phyloP scores from a whole-genome alignment of 805 yeast species.

The Saturnispora galanensis region DNA sequence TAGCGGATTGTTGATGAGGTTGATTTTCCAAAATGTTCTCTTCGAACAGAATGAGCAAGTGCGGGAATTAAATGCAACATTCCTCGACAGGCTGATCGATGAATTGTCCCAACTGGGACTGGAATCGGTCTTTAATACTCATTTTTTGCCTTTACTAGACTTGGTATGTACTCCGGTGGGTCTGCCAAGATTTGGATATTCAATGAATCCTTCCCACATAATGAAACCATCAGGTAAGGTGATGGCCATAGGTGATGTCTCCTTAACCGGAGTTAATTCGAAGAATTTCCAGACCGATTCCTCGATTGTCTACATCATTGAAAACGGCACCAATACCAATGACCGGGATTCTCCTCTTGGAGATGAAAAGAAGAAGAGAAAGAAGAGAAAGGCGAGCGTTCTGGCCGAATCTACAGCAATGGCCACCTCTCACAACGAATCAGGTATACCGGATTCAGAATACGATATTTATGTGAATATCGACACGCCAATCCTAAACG shows the following conservation, averaged over 20 bases:
- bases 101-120: constrained; percentile 29
- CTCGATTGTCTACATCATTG: constrained; percentile 4
- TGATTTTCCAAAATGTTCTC: constrained; percentile 76
- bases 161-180: constrained; percentile 92
- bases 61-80: constrained; percentile 47
- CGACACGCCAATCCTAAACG: constrained; percentile 85
- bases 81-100: constrained; percentile 46
- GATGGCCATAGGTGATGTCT: constrained; percentile 22
- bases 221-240: constrained; percentile 69
- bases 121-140: constrained; percentile 41
- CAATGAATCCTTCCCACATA: constrained; percentile 67
- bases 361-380: constrained; percentile 28
- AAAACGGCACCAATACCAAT: background rate
- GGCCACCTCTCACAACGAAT: background rate
- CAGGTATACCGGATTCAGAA: constrained; percentile 41
- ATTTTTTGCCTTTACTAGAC: constrained; percentile 50
- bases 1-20: constrained; percentile 58
- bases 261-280: constrained; percentile 20
- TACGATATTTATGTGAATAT: constrained; percentile 63
- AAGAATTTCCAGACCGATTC: constrained; percentile 8
- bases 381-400: constrained; percentile 34
- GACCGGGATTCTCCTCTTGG: background rate
- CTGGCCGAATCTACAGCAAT: background rate
- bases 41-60: constrained; percentile 83
- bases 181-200: constrained; percentile 76